Percentiles rank a stretch among this genome's conserved stretches.
Evolutionary conservation across 108 stramenopile genomes (phyloP).

Genomic region (Cylindrotheca fusiformis): DNA sequence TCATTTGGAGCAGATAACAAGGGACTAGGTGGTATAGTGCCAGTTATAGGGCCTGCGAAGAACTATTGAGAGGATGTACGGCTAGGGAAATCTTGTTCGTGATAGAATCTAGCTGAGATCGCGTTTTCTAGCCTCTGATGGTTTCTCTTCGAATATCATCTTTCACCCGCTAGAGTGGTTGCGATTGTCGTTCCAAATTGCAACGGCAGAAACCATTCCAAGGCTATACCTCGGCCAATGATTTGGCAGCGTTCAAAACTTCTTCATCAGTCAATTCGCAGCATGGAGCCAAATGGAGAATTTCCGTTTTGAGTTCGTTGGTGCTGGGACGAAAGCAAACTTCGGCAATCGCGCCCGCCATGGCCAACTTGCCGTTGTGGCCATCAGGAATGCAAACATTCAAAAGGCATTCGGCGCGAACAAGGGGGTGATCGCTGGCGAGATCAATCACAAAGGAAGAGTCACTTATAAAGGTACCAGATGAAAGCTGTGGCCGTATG

Average conservation of each 20-base stretch:
- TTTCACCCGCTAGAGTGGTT: no score
- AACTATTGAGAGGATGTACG: no score
- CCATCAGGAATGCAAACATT: slow-evolving; percentile 7
- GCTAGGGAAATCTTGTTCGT: no score
- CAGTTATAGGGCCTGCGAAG: no score
- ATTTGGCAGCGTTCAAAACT: not conserved
- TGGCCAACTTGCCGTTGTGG: not conserved
- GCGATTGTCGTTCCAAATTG: no score
- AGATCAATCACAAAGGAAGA: slow-evolving; percentile 4
- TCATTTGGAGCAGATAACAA: no score
- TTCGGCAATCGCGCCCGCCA: not conserved
- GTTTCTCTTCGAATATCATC: no score
- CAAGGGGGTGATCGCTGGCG: not conserved
- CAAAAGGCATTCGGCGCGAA: slow-evolving; percentile 14
- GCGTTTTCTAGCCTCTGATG: no score
- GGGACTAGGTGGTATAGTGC: no score
- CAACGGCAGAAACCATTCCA: no score
- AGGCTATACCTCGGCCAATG: no score
- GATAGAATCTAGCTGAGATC: no score
- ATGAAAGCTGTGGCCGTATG: slow-evolving; percentile 37
- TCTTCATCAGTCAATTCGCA: not conserved
- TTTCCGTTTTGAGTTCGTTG: not conserved
- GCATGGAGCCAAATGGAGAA: not conserved
- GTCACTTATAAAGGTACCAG: slow-evolving; percentile 40
- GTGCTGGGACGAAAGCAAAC: not conserved